These are phyloP conservation scores for Styphnolobium japonicum DNA, from an alignment of 306 rosid genomes.

Conservation along the genomic window DNA sequence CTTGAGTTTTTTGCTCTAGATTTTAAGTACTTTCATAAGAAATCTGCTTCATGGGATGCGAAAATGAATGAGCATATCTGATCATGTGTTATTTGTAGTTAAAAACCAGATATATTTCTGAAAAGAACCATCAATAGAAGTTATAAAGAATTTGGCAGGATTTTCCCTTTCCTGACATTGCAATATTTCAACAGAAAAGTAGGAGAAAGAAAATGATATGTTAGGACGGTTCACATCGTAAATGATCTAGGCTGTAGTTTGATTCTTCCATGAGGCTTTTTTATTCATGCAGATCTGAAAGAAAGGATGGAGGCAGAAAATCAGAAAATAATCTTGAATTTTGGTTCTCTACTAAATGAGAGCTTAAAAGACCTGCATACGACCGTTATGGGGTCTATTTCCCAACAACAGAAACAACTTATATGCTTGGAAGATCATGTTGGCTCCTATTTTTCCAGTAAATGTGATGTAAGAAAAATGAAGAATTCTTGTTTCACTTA, in stretches of 20 bases:
- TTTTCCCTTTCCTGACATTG: not conserved
- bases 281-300: slow-evolving; percentile 55
- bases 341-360: slow-evolving; percentile 68
- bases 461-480: slow-evolving; percentile 69
- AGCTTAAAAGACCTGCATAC: slow-evolving; percentile 66
- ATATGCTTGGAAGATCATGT: slow-evolving; percentile 74
- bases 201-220: not conserved
- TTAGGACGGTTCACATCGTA: not conserved
- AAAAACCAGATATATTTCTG: not conserved
- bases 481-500: slow-evolving; percentile 1
- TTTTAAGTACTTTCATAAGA: too few relatives aligned
- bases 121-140: not conserved
- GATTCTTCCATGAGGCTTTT: slow-evolving; percentile 9
- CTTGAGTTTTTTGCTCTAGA: not conserved
- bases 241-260: not conserved
- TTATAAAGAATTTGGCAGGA: not conserved
- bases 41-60: not conserved
- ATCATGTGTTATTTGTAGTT: not conserved
- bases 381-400: slow-evolving; percentile 62
- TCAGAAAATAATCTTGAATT: slow-evolving; percentile 54
- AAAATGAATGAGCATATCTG: slow-evolving; percentile 4
- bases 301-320: slow-evolving; percentile 73
- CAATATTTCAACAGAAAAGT: not conserved
- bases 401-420: slow-evolving; percentile 74
- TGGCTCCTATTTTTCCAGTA: slow-evolving; percentile 54